phyloP scores from a whole-genome alignment of 208 protist genomes.

The Tritrichomonas musculus region DNA sequence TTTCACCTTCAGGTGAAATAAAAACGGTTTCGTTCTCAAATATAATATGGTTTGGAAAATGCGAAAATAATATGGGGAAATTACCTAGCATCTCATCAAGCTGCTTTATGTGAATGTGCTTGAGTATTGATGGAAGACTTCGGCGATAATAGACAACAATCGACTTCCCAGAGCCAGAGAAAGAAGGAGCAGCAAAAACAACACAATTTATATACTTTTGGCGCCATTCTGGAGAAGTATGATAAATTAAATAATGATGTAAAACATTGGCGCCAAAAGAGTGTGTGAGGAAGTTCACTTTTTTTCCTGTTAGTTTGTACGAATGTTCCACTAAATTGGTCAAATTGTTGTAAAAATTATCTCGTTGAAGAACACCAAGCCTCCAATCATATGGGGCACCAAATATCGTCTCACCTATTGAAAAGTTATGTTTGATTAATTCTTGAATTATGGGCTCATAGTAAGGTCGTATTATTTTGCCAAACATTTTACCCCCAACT shows the following conservation, averaged over 20 bases:
- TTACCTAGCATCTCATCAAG: too few relatives aligned
- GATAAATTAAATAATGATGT: neutral
- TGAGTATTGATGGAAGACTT: neutral
- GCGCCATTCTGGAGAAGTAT: neutral
- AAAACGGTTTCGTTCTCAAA: neutral
- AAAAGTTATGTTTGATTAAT: neutral
- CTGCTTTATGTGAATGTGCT: neutral
- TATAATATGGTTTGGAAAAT: neutral
- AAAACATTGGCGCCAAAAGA: neutral
- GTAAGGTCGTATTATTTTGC: neutral
- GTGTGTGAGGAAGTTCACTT: neutral
- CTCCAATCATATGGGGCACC: neutral
- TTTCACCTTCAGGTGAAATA: neutral
- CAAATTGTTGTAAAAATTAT: neutral
- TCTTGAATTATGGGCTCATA: neutral
- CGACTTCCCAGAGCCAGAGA: neutral
- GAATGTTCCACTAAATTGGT: neutral
- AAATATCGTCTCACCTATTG: neutral
- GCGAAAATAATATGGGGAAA: neutral
- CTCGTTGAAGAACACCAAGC: neutral
- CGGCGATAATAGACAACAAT: neutral
- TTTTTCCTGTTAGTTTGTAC: neutral
- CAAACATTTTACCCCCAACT: neutral
- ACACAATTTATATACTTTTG: neutral
- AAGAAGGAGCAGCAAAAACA: neutral